Conservation (phyloP, 2,329 filamentous ascomycete species). For the Capronia americana region DNA sequence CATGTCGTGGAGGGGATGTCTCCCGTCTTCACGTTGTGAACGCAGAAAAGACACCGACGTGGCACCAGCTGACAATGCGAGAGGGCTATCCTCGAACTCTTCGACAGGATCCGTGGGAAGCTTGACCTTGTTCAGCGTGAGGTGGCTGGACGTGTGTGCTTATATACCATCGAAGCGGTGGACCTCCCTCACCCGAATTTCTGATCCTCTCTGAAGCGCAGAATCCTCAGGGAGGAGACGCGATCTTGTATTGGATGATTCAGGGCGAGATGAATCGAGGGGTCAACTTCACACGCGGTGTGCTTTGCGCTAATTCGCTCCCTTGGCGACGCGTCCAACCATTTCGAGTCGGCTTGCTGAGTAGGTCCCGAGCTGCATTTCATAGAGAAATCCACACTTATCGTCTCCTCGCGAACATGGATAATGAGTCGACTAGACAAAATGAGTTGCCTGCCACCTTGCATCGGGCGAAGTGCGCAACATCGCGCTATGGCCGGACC, state of each 20-base stretch:
- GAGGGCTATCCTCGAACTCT: neutral
- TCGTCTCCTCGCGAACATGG: neutral
- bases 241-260: too few relatives aligned
- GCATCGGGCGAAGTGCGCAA: neutral
- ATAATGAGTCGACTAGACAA: neutral
- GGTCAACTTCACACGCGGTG: too few relatives aligned
- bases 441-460: neutral
- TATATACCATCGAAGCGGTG: too few relatives aligned
- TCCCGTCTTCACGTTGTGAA: neutral
- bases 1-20: neutral
- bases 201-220: too few relatives aligned
- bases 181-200: too few relatives aligned
- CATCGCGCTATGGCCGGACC: neutral
- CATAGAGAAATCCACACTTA: too few relatives aligned
- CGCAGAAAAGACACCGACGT: neutral
- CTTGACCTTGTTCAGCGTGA: neutral
- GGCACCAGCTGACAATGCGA: neutral
- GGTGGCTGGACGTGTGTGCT: neutral
- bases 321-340: too few relatives aligned
- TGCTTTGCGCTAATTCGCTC: too few relatives aligned
- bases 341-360: too few relatives aligned
- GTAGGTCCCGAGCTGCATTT: too few relatives aligned
- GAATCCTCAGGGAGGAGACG: too few relatives aligned
- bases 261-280: too few relatives aligned
- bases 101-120: neutral